Evolutionary conservation across 306 rosid genomes (phyloP).

Genomic region (Delonix regia): DNA sequence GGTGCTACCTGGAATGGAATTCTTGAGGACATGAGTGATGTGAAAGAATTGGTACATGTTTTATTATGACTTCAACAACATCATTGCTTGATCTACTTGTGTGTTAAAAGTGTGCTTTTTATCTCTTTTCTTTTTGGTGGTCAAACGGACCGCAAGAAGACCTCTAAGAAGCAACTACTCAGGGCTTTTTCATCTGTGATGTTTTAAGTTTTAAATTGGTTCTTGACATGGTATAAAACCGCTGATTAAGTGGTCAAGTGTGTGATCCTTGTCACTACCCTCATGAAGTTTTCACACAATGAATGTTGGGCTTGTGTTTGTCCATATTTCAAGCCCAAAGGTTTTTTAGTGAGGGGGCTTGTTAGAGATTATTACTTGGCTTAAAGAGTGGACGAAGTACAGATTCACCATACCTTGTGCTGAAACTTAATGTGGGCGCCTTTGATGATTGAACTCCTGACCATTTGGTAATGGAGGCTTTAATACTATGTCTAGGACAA

Average conservation of each 20-base stretch:
- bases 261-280: no score
- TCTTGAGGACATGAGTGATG: constrained; percentile 96
- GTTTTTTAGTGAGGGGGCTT: not conserved
- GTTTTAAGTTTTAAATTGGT: constrained; percentile 7
- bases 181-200: not conserved
- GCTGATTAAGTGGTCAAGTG: not conserved
- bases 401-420: not conserved
- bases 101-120: not conserved
- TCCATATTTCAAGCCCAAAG: not conserved
- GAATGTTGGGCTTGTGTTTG: not conserved
- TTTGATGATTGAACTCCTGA: not conserved
- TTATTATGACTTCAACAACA: constrained; percentile 24
- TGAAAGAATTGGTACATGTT: constrained; percentile 87
- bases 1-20: constrained; percentile 94
- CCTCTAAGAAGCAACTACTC: not conserved
- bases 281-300: not conserved
- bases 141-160: not conserved
- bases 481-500: not conserved
- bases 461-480: not conserved
- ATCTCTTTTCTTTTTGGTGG: not conserved
- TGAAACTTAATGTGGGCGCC: not conserved
- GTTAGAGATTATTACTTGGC: not conserved
- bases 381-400: not conserved
- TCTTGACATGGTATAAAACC: constrained; percentile 1
- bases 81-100: constrained; percentile 22